Percentiles rank a stretch among this genome's conserved stretches.
Evolutionary conservation across 768 basidiomycete species (phyloP).

Genomic region (Lactifluus piperatus): DNA sequence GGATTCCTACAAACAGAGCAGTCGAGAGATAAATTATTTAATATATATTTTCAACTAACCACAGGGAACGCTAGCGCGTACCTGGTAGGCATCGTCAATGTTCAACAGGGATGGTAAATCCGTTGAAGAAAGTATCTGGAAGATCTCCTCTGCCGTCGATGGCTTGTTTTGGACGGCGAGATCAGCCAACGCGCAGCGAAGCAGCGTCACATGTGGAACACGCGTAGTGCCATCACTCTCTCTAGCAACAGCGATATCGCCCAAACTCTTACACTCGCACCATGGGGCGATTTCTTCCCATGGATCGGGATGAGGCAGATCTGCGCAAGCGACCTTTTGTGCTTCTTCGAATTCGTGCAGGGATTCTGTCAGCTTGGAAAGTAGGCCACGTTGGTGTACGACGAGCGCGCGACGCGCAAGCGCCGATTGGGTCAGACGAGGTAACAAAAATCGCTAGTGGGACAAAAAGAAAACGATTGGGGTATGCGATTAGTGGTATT

Average conservation of each 20-base stretch:
- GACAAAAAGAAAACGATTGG: background rate
- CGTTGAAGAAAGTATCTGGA: conserved; percentile 43
- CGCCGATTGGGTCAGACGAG: conserved; percentile 49
- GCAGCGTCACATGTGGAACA: conserved; percentile 44
- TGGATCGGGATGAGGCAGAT: conserved; percentile 46
- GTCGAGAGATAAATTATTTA: background rate
- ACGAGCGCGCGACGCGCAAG: conserved; percentile 54
- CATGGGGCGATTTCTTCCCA: conserved; percentile 41
- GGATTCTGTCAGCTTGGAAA: conserved; percentile 47
- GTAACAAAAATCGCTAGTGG: conserved; percentile 56
- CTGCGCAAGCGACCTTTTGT: conserved; percentile 46
- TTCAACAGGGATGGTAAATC: conserved; percentile 48
- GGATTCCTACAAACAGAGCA: conserved; percentile 26
- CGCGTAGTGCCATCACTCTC: conserved; percentile 14
- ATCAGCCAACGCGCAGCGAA: conserved; percentile 58
- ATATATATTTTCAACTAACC: background rate
- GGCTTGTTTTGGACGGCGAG: conserved; percentile 30
- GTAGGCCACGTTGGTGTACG: conserved; percentile 48
- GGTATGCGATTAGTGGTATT: background rate
- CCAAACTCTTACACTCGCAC: conserved; percentile 37
- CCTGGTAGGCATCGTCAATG: conserved; percentile 48
- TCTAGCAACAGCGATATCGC: conserved; percentile 29
- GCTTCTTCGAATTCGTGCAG: conserved; percentile 45
- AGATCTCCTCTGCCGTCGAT: conserved; percentile 51
- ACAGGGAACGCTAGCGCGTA: conserved; percentile 24